phyloP scores from a whole-genome alignment of 2,329 filamentous ascomycete genomes.

The Ophiostoma australiae region DNA sequence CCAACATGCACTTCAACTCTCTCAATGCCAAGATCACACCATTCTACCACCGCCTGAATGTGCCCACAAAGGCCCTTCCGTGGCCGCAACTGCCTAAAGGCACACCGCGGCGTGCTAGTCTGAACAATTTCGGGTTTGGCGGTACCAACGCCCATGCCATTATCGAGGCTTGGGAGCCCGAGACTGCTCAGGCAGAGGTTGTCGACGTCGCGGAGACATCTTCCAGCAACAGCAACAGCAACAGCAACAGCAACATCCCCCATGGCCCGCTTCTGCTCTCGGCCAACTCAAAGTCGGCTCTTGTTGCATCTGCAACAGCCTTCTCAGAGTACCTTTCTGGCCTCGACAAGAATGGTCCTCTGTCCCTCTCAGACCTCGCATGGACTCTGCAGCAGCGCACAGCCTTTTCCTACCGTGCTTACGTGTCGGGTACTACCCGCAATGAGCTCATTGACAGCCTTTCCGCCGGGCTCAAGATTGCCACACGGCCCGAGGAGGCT shows the following conservation, averaged over 20 bases:
- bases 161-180: slow-evolving; percentile 36
- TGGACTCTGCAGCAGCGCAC: slow-evolving; percentile 36
- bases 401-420: slow-evolving; percentile 33
- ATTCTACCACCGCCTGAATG: slow-evolving; percentile 34
- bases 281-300: slow-evolving; percentile 36
- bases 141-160: slow-evolving; percentile 44
- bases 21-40: slow-evolving; percentile 41
- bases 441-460: slow-evolving; percentile 30
- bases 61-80: slow-evolving; percentile 33
- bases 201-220: not conserved
- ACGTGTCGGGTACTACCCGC: slow-evolving; percentile 30
- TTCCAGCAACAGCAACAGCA: slow-evolving; percentile 14
- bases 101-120: slow-evolving; percentile 40
- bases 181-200: not conserved
- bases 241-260: slow-evolving; percentile 16
- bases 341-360: not conserved
- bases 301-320: slow-evolving; percentile 30
- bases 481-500: not conserved
- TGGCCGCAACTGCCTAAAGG: slow-evolving; percentile 38
- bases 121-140: slow-evolving; percentile 45
- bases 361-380: slow-evolving; percentile 29
- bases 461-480: slow-evolving; percentile 28
- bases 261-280: slow-evolving; percentile 37
- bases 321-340: slow-evolving; percentile 34
- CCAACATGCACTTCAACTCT: slow-evolving; percentile 41